phyloP scores from a whole-genome alignment of 148 eudicot species.

The Arctostaphylos glauca region DNA sequence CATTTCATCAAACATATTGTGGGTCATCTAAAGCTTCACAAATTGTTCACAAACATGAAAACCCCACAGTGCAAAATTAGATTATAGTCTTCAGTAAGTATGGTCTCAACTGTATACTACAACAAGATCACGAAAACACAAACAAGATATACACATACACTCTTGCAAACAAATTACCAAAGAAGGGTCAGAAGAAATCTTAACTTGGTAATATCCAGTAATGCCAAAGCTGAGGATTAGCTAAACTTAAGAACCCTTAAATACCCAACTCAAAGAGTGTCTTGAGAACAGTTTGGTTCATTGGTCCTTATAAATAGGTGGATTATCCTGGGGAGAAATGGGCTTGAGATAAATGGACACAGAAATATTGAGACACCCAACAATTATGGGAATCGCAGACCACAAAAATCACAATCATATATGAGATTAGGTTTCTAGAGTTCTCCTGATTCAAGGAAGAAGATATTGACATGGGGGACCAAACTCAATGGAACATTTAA shows the following conservation, averaged over 20 bases:
- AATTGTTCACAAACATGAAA: neutral
- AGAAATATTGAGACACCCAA: neutral
- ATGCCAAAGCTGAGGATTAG: neutral
- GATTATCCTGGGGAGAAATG: neutral
- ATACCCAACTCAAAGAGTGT: neutral
- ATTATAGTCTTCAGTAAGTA: neutral
- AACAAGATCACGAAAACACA: neutral
- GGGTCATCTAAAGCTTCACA: neutral
- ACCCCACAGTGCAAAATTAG: neutral
- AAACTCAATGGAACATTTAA: too few relatives aligned
- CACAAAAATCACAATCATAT: too few relatives aligned
- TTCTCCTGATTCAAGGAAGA: too few relatives aligned
- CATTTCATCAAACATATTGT: constrained; percentile 5
- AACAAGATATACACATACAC: neutral
- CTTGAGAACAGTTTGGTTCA: neutral
- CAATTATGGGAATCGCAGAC: too few relatives aligned
- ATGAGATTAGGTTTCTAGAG: too few relatives aligned
- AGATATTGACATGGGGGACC: neutral
- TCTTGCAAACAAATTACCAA: neutral
- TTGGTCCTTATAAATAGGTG: neutral
- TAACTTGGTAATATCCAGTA: neutral
- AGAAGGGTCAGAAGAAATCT: neutral
- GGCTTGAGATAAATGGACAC: neutral
- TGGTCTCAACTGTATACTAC: neutral
- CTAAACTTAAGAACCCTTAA: neutral